Base-by-base conservation (phyloP, 257 asterid genomes). In the Nemophila menziesii region DNA sequence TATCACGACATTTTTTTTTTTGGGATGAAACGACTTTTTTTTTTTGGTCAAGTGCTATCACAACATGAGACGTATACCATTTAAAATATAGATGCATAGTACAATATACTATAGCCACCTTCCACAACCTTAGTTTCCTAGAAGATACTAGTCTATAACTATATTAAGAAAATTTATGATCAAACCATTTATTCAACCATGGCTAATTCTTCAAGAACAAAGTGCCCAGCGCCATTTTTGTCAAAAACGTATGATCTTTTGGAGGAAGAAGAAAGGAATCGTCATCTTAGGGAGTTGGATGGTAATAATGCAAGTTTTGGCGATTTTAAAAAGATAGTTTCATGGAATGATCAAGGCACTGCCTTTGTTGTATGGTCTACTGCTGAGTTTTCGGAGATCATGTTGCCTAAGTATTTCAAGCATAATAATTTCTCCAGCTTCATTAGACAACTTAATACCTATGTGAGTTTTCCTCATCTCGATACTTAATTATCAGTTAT, bases 201-300 rank as follows among this genome's bases (percentile, higher is more conserved):
- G n/a, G n/a, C n/a, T n/a, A n/a, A n/a, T n/a, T 43, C 63, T 6
- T 5, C 62, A 19, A 60, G 46, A 49, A 20, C 53, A 8, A 73
- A 73, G 62, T 56, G 75, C 55, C 80, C 87, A 10, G 55, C 87
- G 17, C 87, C 87, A 14, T 77, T 78, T 54, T 45, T 78, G 16
- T 68, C 61, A 62, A 78, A 78, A 60, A 78, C 84, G 11, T 78
- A 68, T 43, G 77, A 74, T 34, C 65, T 78, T 8, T 58, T 78
- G 57, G 77, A 71, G 61, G 71, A 54, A 33, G 75, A 68, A 46
- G 73, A 74, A 2, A 69, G 51, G 17, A 56, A 22, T 15, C 37
- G 26, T 6, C 13, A 37, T 16, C 22, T 39, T 8, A 33, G 33
- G 37, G 24, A 26, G 9, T 7, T 4, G 9, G n/a, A 40, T 9